A percentile compares a stretch with the other conserved stretches of the same genome.
phyloP scores from a whole-genome alignment of 2,329 filamentous ascomycete genomes.

The Pseudogymnoascus pannorum region DNA sequence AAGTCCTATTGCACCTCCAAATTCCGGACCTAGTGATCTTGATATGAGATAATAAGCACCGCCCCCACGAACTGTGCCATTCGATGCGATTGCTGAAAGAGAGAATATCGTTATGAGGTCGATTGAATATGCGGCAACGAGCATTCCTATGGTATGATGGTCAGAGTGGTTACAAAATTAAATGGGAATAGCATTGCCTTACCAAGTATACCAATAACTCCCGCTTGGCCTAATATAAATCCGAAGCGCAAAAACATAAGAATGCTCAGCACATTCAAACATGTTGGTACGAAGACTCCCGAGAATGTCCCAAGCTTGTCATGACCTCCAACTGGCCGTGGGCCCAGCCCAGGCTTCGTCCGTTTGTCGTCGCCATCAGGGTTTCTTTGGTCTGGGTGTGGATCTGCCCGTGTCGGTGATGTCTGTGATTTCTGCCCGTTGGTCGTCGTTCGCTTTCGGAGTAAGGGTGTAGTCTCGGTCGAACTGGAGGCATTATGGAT shows the following conservation, averaged over 20 bases:
- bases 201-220: slow-evolving; percentile 74
- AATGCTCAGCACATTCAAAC: slow-evolving; percentile 80
- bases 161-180: background rate
- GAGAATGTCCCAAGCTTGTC: slow-evolving; percentile 70
- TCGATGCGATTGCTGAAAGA: slow-evolving; percentile 81
- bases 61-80: slow-evolving; percentile 80
- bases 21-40: slow-evolving; percentile 76
- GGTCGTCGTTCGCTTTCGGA: slow-evolving; percentile 10
- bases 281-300: slow-evolving; percentile 82
- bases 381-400: background rate
- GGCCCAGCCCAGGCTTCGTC: slow-evolving; percentile 32
- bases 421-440: slow-evolving; percentile 1
- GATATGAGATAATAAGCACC: slow-evolving; percentile 88
- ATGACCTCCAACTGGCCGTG: slow-evolving; percentile 31
- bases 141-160: slow-evolving; percentile 47
- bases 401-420: background rate
- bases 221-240: slow-evolving; percentile 72
- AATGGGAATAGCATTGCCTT: slow-evolving; percentile 25
- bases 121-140: slow-evolving; percentile 69
- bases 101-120: slow-evolving; percentile 81
- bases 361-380: background rate
- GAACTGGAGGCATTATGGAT: slow-evolving; percentile 13
- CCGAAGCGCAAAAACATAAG: slow-evolving; percentile 90
- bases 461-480: slow-evolving; percentile 6
- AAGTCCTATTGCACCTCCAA: slow-evolving; percentile 80